These are phyloP conservation scores for Diaporthe sp. DNA, from an alignment of 2,329 filamentous ascomycete species.

Conservation along the genomic window DNA sequence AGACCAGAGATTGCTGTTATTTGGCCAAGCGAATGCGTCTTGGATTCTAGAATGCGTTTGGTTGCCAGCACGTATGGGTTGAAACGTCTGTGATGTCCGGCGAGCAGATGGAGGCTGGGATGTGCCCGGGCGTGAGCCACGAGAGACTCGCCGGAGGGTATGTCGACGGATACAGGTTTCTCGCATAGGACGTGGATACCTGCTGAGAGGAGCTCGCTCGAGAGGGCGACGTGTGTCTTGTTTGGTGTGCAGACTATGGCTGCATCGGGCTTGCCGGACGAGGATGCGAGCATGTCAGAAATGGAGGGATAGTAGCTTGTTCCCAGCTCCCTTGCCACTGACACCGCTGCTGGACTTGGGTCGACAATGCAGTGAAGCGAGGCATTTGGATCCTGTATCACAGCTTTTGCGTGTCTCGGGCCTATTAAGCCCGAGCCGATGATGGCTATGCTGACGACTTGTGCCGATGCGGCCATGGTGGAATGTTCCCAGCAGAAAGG, in stretches of 20 bases:
- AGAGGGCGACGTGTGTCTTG: constrained; percentile 66
- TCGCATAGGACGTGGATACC: constrained; percentile 69
- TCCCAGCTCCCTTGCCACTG: constrained; percentile 44
- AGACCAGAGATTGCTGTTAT: constrained; percentile 67
- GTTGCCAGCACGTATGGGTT: constrained; percentile 67
- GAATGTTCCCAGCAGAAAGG: too few species aligned
- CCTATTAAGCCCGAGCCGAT: constrained; percentile 50
- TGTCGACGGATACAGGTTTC: constrained; percentile 65
- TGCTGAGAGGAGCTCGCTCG: constrained; percentile 60
- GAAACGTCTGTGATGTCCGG: constrained; percentile 72
- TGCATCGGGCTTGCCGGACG: constrained; percentile 58
- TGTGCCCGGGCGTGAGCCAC: constrained; percentile 45
- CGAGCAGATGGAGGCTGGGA: constrained; percentile 59
- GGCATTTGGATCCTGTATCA: constrained; percentile 43
- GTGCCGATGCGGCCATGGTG: background rate
- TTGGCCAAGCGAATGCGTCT: constrained; percentile 56
- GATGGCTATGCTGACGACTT: constrained; percentile 46
- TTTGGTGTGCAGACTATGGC: constrained; percentile 73
- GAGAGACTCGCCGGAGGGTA: constrained; percentile 52
- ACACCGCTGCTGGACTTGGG: constrained; percentile 43
- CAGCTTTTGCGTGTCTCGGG: constrained; percentile 49
- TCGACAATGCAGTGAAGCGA: constrained; percentile 50
- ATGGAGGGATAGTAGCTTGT: constrained; percentile 51
- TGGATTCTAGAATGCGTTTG: constrained; percentile 56
- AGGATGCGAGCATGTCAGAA: constrained; percentile 56